phyloP scores from a whole-genome alignment of 495 filamentous ascomycete genomes.

The Xylaria curta region DNA sequence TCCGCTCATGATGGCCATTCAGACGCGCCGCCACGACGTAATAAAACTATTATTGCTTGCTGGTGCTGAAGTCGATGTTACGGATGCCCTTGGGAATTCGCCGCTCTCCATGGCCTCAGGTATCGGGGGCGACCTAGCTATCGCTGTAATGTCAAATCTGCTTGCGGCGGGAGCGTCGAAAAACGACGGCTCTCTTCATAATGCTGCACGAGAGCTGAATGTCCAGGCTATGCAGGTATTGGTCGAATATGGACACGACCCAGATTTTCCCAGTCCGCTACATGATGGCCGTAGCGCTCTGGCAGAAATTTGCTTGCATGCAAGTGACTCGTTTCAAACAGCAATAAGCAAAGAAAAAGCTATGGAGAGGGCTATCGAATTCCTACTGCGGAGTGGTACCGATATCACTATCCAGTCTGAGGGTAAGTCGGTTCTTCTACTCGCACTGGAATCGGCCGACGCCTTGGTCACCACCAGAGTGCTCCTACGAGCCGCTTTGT shows the following conservation, averaged over 20 bases:
- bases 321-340: conserved; percentile 45
- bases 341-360: conserved; percentile 47
- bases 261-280: conserved; percentile 55
- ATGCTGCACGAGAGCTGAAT: conserved; percentile 54
- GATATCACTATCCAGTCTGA: conserved; percentile 51
- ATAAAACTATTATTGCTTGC: conserved; percentile 50
- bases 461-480: conserved; percentile 51
- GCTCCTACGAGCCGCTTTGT: conserved; percentile 53
- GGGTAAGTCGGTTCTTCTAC: conserved; percentile 53
- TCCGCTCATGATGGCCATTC: conserved; percentile 56
- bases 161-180: conserved; percentile 52
- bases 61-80: conserved; percentile 53
- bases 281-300: conserved; percentile 56
- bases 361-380: conserved; percentile 55
- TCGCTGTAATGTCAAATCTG: conserved; percentile 52
- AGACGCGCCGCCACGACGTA: conserved; percentile 49
- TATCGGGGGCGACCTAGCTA: conserved; percentile 54
- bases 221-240: conserved; percentile 50
- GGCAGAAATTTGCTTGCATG: conserved; percentile 56
- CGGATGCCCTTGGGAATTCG: conserved; percentile 51
- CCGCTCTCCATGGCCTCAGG: conserved; percentile 55
- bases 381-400: conserved; percentile 47
- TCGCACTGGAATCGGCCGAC: conserved; percentile 52
- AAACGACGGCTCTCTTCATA: conserved; percentile 59
- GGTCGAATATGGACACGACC: conserved; percentile 52